phyloP scores from a whole-genome alignment of 495 filamentous ascomycete species.

The Apiosordaria backusii region DNA sequence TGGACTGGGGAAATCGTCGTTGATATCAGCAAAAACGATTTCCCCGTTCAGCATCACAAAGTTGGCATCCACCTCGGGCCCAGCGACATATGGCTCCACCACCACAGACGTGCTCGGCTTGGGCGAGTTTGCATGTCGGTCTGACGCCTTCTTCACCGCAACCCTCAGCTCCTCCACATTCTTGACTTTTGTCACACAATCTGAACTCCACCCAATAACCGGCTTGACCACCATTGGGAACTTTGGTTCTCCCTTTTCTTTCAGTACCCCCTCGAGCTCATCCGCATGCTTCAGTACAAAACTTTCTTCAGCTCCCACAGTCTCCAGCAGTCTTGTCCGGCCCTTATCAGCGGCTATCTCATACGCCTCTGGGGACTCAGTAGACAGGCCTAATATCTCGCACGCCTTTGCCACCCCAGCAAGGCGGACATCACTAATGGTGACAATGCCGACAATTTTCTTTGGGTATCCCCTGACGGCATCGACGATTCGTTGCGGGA shows the following conservation, averaged over 20 bases:
- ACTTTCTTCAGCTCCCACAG: slow-evolving; percentile 12
- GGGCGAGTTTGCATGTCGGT: slow-evolving; percentile 18
- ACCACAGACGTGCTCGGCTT: slow-evolving; percentile 23
- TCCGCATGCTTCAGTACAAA: slow-evolving; percentile 14
- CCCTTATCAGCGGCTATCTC: slow-evolving; percentile 24
- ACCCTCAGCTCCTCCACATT: slow-evolving; percentile 27
- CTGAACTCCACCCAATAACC: slow-evolving; percentile 38
- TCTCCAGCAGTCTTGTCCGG: slow-evolving; percentile 20
- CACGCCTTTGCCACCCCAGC: slow-evolving; percentile 19
- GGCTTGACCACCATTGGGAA: slow-evolving; percentile 50
- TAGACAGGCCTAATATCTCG: slow-evolving; percentile 17
- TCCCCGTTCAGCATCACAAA: slow-evolving; percentile 39
- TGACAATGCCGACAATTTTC: slow-evolving; percentile 26
- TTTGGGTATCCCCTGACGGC: slow-evolving; percentile 19
- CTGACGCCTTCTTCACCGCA: slow-evolving; percentile 25
- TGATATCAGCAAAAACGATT: slow-evolving; percentile 40
- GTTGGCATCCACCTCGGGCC: slow-evolving; percentile 47
- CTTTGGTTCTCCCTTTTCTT: not conserved
- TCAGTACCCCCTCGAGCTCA: slow-evolving; percentile 12
- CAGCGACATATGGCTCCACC: slow-evolving; percentile 32
- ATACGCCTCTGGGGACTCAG: slow-evolving; percentile 17
- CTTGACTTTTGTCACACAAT: slow-evolving; percentile 43
- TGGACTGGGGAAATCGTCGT: slow-evolving; percentile 41
- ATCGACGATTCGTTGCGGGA: slow-evolving; percentile 20
- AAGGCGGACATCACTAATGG: slow-evolving; percentile 28